Base-by-base conservation (phyloP, 164 flowering plant genomes). In the Nelumbo lutea region DNA sequence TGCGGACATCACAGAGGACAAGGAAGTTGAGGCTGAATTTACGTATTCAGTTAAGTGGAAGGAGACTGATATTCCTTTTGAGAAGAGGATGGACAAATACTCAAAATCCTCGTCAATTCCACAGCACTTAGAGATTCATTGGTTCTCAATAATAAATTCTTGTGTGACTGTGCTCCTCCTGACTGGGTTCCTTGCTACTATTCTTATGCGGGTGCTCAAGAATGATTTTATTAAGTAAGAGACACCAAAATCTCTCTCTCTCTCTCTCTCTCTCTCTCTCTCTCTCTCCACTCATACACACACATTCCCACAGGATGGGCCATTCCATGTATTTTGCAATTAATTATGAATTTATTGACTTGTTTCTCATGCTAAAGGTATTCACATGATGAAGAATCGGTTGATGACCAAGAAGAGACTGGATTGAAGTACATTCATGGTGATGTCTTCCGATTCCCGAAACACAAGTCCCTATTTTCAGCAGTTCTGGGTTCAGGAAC, bases 361-460 rank as follows among this genome's bases (percentile, higher is more conserved):
- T 47, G 3, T 40, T 62, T 64, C 65, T 14, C 27, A 52, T 64
- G 46, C 42, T 56, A 14, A 61, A 85, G 88, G 76, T 85, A 85
- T 71, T 80, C 85, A 3, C 85, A 80, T 69, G 86, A 85, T 70
- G 88, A 83, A 73, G 87, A 85, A 65, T 70, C 84, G 4, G 80
- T 77, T 64, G 87, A 85, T 67, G 87, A 85, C 72, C 87, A 79
- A 76, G 88, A 85, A 66, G 86, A 85, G 67, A 81, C 88, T 53
- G 86, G 88, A 61, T 85, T 86, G 88, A 83, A 83, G 78, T 83
- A 85, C 77, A 83, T 82, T 48, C 88, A 85, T 70, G 86, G 85
- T 27, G 86, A 85, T 79, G 88, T 85, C 39, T 85, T 85, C n/a
- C 77, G 88, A 43, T 85, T 63, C 68, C 88, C 86, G 7, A 82